Base-by-base conservation (phyloP, 306 rosid genomes). In the Geum urbanum region DNA sequence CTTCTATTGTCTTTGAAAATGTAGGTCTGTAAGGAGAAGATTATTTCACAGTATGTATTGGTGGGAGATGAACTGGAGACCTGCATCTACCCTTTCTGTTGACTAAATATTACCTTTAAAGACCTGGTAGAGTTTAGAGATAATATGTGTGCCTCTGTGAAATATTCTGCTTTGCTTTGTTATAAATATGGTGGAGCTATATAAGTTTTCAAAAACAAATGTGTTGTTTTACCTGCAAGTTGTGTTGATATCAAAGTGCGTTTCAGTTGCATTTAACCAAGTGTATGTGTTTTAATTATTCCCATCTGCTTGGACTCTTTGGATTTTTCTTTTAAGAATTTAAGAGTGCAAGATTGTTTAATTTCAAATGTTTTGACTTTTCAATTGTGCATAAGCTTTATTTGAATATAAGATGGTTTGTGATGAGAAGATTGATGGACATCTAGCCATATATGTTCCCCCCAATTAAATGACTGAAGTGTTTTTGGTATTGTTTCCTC, bases 21-120 rank as follows among this genome's bases (percentile, higher is more conserved):
- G 41, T 62, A 78, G 79, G 81, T 75, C 64, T 48, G 63, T 76
- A 73, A 77, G 75, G 84, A 32, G 45, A 58, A 74, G 69, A 71
- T 69, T 53, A 64, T 45, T 59, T 70, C 20, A 19, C 64, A 70
- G 9, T 46, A 14, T 60, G 73, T 6, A 18, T 62, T 71, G 49
- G 68, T 51, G 27, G 78, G 75, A 72, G 81, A 40, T 43, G 79
- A 68, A 70, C 62, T 40, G 41, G 24, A 67, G 43, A 63, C 19
- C 73, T 56, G 61, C 35, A 45, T 74, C 52, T 54, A 67, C 51
- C 27, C 27, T 24, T 18, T 46, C 40, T 19, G 55, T 13, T 47
- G 15, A 50, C 24, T 64, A 63, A 39, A 63, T 37, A 65, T 16
- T 64, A 5, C 56, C 56, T 32, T 61, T 50, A 54, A 52, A 39